Conservation (phyloP, 768 basidiomycete species). For the Plicaturopsis crispa region DNA sequence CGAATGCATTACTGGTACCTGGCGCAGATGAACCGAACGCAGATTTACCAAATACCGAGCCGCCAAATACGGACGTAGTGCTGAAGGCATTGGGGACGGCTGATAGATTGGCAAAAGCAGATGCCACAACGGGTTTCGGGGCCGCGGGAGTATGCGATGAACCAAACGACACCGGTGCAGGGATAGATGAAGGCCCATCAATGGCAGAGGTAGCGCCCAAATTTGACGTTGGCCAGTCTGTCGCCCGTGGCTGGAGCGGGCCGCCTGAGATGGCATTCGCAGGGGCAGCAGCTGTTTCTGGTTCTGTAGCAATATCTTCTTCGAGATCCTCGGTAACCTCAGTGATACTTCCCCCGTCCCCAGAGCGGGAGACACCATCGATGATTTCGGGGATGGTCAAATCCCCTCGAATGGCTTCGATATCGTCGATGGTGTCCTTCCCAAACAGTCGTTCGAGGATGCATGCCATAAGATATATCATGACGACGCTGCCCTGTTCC, state of each 20-base stretch:
- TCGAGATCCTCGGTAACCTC: slow-evolving; percentile 19
- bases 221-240: slow-evolving; percentile 23
- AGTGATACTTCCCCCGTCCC: slow-evolving; percentile 12
- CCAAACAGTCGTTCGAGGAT: slow-evolving; percentile 84
- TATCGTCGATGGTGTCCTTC: slow-evolving; percentile 69
- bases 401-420: slow-evolving; percentile 55
- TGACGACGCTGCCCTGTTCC: slow-evolving; percentile 54
- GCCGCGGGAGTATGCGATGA: too few relatives aligned
- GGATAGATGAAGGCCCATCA: slow-evolving; percentile 3
- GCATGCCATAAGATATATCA: slow-evolving; percentile 87
- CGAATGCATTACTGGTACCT: too few relatives aligned
- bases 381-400: slow-evolving; percentile 58
- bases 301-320: slow-evolving; percentile 14
- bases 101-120: slow-evolving; percentile 27
- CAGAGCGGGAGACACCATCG: slow-evolving; percentile 40
- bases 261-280: slow-evolving; percentile 18
- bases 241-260: slow-evolving; percentile 23
- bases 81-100: slow-evolving; percentile 27
- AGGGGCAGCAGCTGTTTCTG: slow-evolving; percentile 12
- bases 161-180: slow-evolving; percentile 8
- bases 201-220: slow-evolving; percentile 20
- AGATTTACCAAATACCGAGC: too few relatives aligned
- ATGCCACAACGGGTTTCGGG: slow-evolving; percentile 7
- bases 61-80: slow-evolving; percentile 12
- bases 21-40: too few relatives aligned